Base-by-base conservation (phyloP, 371 early-diverging fungal species). In the Cladochytrium tenue region DNA sequence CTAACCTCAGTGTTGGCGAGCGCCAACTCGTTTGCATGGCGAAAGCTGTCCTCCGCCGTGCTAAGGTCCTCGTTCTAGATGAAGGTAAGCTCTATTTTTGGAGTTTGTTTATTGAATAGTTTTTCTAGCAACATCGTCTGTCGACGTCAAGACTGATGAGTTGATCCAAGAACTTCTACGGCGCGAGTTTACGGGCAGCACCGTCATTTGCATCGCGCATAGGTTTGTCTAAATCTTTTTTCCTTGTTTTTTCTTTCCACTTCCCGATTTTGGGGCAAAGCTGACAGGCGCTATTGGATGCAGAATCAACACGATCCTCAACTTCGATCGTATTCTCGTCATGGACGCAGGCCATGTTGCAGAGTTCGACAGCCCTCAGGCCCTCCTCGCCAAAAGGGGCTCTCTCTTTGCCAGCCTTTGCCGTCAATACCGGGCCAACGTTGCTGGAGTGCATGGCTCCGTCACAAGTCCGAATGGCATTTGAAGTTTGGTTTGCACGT, bases 241-340 rank as follows among this genome's bases (percentile, higher is more conserved):
- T n/a, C n/a, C n/a, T n/a, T n/a, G n/a, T n/a, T n/a, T n/a, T n/a
- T n/a, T n/a, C n/a, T n/a, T n/a, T n/a, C n/a, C n/a, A 43, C 13
- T 43, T 20, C 43, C 43, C 20, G 20, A 20, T 43, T 43, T 13
- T 20, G 13, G 13, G 20, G 43, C 43, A 43, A 43, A 43, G 7
- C 43, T 43, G n/a, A n/a, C n/a, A n/a, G n/a, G n/a, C n/a, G n/a
- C n/a, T n/a, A n/a, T n/a, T n/a, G 20, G 20, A 13, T 43, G 43
- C 43, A 43, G 65, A 10, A 57, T 64, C 50, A 64, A 64, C 58
- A 92, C 94, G 0, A 87, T 95, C 4, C 83, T 94, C 55, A 90
- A 91, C 56, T 93, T 89, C 66, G 93, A 96, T 74, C 76, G 84
- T 60, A 88, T 95, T 13, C 62, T 95, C 36, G 94, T 95, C 0